Percentiles rank a stretch among this genome's conserved stretches.
phyloP scores from a whole-genome alignment of 2,329 filamentous ascomycete genomes.

The Hymenoscyphus fraxineus region DNA sequence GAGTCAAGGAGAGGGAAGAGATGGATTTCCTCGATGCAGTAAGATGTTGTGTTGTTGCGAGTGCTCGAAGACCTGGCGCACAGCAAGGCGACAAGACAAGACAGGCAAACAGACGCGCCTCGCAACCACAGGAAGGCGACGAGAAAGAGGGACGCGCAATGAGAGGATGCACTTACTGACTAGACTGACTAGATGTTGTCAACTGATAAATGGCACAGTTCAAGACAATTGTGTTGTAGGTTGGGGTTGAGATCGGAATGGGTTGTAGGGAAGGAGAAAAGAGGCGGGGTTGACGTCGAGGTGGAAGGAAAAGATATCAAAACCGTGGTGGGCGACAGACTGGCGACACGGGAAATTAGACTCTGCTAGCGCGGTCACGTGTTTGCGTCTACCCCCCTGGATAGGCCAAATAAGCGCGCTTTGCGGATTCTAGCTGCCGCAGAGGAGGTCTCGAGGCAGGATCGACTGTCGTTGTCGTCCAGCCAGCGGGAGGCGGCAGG shows the following conservation, averaged over 20 bases:
- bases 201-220: neutral
- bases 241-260: neutral
- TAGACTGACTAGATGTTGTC: neutral
- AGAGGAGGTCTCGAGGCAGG: neutral
- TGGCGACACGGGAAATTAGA: neutral
- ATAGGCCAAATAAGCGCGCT: neutral
- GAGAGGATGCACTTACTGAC: neutral
- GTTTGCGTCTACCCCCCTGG: neutral
- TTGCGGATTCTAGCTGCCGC: neutral
- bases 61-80: neutral
- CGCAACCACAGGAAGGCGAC: neutral
- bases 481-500: neutral
- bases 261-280: neutral
- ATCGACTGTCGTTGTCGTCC: neutral
- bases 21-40: neutral
- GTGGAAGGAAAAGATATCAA: neutral
- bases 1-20: neutral
- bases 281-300: neutral
- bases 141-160: neutral
- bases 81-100: neutral
- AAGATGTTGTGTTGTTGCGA: neutral
- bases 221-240: neutral
- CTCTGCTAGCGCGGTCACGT: neutral
- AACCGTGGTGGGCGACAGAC: neutral
- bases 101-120: neutral